A percentile compares a stretch with the other conserved stretches of the same genome.
phyloP scores from a whole-genome alignment of 306 rosid species.

The Ammopiptanthus mongolicus region DNA sequence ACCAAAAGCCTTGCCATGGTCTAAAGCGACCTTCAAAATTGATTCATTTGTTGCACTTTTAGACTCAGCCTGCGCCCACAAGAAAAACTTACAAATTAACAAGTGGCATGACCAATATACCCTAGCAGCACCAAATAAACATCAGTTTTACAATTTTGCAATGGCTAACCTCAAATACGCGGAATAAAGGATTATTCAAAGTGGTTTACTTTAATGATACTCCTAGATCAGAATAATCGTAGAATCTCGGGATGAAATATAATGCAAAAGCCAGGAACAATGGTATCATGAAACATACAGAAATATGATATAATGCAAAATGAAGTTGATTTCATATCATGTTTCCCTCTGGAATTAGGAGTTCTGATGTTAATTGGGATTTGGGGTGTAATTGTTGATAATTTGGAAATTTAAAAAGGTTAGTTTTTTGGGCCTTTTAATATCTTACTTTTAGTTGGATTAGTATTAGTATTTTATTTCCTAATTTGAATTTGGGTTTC shows the following conservation, averaged over 20 bases:
- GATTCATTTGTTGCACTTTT: constrained; percentile 72
- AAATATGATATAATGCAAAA: neutral
- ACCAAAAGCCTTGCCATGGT: constrained; percentile 70
- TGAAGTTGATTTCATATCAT: neutral
- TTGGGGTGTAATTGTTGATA: neutral
- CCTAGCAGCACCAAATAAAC: neutral
- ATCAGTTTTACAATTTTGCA: neutral
- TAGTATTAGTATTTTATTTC: neutral
- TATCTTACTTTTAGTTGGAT: neutral
- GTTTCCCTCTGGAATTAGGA: neutral
- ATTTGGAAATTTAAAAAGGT: neutral
- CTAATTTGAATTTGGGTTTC: neutral
- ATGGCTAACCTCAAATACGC: neutral
- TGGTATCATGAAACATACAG: neutral
- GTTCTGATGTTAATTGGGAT: neutral
- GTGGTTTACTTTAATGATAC: neutral
- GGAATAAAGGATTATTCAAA: neutral
- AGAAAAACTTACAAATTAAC: neutral
- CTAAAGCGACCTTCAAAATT: constrained; percentile 82
- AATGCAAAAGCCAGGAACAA: neutral
- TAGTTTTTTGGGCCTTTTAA: neutral
- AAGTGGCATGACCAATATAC: neutral
- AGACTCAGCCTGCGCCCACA: constrained; percentile 66
- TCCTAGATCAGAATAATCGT: neutral
- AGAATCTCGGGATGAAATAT: neutral